Percentiles rank a stretch among this genome's conserved stretches.
These are phyloP conservation scores for Urtica urens DNA, from an alignment of 306 rosid species.

Conservation along the genomic window DNA sequence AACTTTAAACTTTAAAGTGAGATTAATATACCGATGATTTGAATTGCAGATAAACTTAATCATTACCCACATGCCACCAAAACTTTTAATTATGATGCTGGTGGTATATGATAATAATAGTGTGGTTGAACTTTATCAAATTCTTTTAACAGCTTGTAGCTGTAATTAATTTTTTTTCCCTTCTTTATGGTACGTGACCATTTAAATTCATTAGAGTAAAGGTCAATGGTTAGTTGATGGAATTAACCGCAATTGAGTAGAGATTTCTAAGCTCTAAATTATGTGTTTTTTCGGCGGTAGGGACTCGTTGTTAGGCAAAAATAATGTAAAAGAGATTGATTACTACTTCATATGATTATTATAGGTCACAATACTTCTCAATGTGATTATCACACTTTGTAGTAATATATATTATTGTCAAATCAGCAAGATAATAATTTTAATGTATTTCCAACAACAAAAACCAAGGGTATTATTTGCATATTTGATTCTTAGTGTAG, in stretches of 20 bases:
- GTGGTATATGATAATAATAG: constrained; percentile 17
- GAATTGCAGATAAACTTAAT: constrained; percentile 51
- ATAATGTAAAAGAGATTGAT: no score
- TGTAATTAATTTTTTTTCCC: constrained; percentile 2
- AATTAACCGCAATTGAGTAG: not conserved
- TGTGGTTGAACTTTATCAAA: constrained; percentile 1
- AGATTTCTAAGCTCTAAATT: constrained; percentile 2
- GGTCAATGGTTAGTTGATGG: constrained; percentile 19
- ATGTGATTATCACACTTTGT: constrained; percentile 8
- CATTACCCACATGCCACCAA: constrained; percentile 77
- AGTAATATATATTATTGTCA: not conserved
- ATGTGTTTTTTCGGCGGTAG: not conserved
- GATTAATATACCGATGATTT: constrained; percentile 20
- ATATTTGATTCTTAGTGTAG: no score
- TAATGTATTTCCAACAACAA: not conserved
- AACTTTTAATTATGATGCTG: constrained; percentile 48
- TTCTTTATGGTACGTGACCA: constrained; percentile 3
- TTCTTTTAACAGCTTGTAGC: constrained; percentile 7
- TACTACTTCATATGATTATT: not conserved
- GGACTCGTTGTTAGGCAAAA: constrained; percentile 5
- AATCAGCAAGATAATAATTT: not conserved
- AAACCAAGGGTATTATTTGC: not conserved
- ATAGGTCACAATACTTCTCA: not conserved
- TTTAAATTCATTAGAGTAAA: not conserved
- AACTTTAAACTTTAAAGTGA: no score